Base-by-base conservation (phyloP, 768 basidiomycete species). In the Boletus eberwhitei region DNA sequence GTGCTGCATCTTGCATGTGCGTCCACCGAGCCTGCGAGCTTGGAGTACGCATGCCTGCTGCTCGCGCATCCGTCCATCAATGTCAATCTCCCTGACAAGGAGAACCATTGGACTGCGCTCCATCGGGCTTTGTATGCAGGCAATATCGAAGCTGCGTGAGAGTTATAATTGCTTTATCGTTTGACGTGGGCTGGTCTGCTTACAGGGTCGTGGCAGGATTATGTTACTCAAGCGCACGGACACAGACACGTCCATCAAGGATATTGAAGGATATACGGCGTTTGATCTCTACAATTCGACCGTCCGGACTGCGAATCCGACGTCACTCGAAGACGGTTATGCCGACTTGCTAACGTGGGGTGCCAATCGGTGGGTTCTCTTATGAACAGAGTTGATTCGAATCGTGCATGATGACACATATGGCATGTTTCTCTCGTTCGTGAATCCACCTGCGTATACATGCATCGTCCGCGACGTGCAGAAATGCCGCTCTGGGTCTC, bases 281-380 rank as follows among this genome's bases (percentile, higher is more conserved):
- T 93, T 93, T 57, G 95, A 98, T 65, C 72, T 98, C 34, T 97
- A 93, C 73, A 98, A 98, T 66, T 88, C 89, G 4, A 96, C 93
- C 0, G 73, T 96, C 57, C 77, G 82, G 65, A 88, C 81, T 29
- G 90, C 89, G 4, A 83, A 84, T 54, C 88, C 87, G 5, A 60
- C 65, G 2, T 59, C 66, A 61, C 76, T 65, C 66, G 61, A 70
- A 3, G 66, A 60, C 11, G 64, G 58, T 46, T 68, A 55, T 38
- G 63, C 79, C 2, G 91, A 95, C 43, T 70, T 98, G 11, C 87
- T 83, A 61, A 92, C 88, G 5, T 97, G 93, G 94, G 94, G 95
- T 35, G 75, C 80, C 12, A 97, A 96, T 61, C 77, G 86, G 85
- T 85, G 60, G 7, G 72, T 40, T n/a, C 36, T 45, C 26, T 37